Evolutionary conservation across 1,284 basidiomycete species (phyloP).

Genomic region (Schizophyllum commune): DNA sequence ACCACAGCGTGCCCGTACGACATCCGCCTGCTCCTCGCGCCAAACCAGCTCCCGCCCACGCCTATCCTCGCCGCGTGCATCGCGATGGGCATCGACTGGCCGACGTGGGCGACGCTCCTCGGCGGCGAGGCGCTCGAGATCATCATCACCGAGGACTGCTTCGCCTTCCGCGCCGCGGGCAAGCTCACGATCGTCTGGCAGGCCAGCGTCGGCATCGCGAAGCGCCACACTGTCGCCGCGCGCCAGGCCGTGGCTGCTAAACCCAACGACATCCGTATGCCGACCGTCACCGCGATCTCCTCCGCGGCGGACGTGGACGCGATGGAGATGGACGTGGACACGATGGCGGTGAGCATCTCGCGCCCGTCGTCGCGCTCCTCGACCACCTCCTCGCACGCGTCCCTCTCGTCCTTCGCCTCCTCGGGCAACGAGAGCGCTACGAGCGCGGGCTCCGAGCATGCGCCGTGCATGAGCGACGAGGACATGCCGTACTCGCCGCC

Average conservation of each 20-base stretch:
- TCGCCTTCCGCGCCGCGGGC: not conserved
- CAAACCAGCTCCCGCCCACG: not conserved
- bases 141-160: not conserved
- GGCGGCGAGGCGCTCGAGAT: not conserved
- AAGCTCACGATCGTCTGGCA: not conserved
- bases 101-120: not conserved
- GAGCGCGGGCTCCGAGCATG: not conserved
- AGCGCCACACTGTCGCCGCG: not conserved
- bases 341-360: not conserved
- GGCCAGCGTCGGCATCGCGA: not conserved
- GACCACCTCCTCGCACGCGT: not conserved
- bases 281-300: not conserved
- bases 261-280: not conserved
- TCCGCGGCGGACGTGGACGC: not conserved
- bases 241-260: not conserved
- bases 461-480: not conserved
- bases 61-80: not conserved
- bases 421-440: not conserved
- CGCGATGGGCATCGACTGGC: not conserved
- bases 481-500: not conserved
- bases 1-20: not conserved
- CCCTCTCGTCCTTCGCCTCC: not conserved
- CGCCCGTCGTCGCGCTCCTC: not conserved
- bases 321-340: not conserved
- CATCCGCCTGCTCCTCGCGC: not conserved